Percentiles rank a stretch among this genome's conserved stretches.
Conservation (phyloP, 805 yeast genomes). For the Candida ponderosae region DNA sequence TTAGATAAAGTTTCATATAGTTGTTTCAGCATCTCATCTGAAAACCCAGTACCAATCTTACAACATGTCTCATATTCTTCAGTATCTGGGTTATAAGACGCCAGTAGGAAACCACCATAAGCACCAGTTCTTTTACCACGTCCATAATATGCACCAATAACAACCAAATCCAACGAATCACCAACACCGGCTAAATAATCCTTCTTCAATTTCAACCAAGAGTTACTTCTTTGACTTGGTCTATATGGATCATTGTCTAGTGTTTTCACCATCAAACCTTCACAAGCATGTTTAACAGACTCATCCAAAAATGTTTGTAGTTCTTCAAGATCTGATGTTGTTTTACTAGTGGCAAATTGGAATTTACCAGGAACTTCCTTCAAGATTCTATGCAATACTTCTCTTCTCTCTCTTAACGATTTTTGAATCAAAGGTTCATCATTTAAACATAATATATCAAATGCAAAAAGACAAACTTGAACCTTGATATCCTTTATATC, state of each 20-base stretch:
- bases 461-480: constrained; percentile 86
- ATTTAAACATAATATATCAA: constrained; percentile 74
- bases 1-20: constrained; percentile 57
- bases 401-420: constrained; percentile 66
- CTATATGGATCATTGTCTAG: constrained; percentile 82
- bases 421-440: constrained; percentile 61
- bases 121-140: constrained; percentile 91
- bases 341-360: constrained; percentile 67
- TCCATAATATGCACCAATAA: constrained; percentile 90
- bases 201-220: constrained; percentile 93
- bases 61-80: constrained; percentile 95
- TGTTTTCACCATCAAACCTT: constrained; percentile 93
- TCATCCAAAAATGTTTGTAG: constrained; percentile 81
- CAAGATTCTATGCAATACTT: constrained; percentile 47
- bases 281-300: constrained; percentile 84
- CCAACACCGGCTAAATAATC: constrained; percentile 95
- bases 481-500: constrained; percentile 82
- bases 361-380: constrained; percentile 67
- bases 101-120: constrained; percentile 91
- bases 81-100: constrained; percentile 82
- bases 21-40: constrained; percentile 68
- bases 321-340: constrained; percentile 63
- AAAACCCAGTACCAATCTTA: constrained; percentile 95
- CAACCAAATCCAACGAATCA: constrained; percentile 89
- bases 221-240: constrained; percentile 90